Percentiles rank a stretch among this genome's conserved stretches.
phyloP scores from a whole-genome alignment of 495 filamentous ascomycete genomes.

The Tuber magnatum region DNA sequence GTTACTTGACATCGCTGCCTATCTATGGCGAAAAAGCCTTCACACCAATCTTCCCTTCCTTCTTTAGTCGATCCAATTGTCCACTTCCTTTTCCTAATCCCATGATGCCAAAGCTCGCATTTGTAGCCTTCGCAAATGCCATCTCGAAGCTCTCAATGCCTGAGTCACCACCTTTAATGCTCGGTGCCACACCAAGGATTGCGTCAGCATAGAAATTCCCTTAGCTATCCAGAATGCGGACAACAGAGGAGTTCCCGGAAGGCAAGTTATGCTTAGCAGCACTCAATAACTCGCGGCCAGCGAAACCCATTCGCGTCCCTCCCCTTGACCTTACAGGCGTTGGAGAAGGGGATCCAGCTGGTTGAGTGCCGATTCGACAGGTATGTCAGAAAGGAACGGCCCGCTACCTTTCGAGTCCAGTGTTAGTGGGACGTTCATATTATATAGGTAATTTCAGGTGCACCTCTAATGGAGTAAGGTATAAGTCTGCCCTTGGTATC shows the following conservation, averaged over 20 bases:
- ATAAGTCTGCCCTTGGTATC: too few species aligned
- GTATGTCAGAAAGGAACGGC: background rate
- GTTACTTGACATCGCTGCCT: slow-evolving; percentile 20
- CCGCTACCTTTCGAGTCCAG: too few species aligned
- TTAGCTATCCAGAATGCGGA: background rate
- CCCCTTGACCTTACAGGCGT: slow-evolving; percentile 9
- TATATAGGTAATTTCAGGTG: too few species aligned
- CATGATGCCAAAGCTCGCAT: slow-evolving; percentile 16
- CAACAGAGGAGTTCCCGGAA: slow-evolving; percentile 2
- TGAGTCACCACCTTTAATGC: slow-evolving; percentile 4
- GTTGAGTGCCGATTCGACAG: slow-evolving; percentile 7
- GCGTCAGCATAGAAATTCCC: background rate
- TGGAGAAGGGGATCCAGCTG: slow-evolving; percentile 13
- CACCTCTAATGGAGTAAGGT: too few species aligned
- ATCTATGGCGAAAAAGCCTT: slow-evolving; percentile 24
- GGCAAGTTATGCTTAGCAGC: slow-evolving; percentile 2
- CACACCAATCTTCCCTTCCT: slow-evolving; percentile 14
- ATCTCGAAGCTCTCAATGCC: slow-evolving; percentile 11
- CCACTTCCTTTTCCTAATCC: slow-evolving; percentile 12
- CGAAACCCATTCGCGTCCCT: background rate
- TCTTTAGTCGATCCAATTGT: slow-evolving; percentile 10
- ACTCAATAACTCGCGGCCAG: slow-evolving; percentile 11
- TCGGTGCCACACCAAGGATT: slow-evolving; percentile 14
- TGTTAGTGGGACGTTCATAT: too few species aligned
- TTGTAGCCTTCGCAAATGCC: slow-evolving; percentile 18